Percentiles rank a stretch among this genome's conserved stretches.
Evolutionary conservation across 257 asterid species (phyloP).

Genomic region (Anisodus tanguticus): DNA sequence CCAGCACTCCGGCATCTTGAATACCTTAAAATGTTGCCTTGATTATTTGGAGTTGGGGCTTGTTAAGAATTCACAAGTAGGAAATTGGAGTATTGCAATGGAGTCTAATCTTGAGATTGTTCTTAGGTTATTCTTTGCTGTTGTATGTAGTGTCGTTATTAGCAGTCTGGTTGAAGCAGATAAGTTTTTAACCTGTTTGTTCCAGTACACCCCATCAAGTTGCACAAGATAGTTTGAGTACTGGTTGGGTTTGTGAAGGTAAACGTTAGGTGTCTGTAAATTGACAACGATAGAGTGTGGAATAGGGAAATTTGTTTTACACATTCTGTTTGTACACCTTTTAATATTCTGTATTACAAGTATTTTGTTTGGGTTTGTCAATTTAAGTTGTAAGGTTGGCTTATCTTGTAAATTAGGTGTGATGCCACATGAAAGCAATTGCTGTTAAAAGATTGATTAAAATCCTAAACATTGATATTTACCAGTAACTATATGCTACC

Average conservation of each 20-base stretch:
- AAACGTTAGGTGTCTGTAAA: conserved; percentile 7
- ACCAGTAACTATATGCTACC: background rate
- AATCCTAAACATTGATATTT: background rate
- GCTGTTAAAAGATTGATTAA: background rate
- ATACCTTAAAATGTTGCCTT: background rate
- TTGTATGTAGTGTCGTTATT: conserved; percentile 25
- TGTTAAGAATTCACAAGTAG: conserved; percentile 31
- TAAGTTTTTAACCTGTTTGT: conserved; percentile 26
- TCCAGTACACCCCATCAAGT: conserved; percentile 22
- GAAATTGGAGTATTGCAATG: background rate
- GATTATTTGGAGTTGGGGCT: conserved; percentile 12
- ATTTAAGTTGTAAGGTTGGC: background rate
- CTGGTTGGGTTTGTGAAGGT: conserved; percentile 28
- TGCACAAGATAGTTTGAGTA: conserved; percentile 12
- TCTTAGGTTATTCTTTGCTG: background rate
- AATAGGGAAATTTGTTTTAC: conserved; percentile 15
- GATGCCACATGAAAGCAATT: background rate
- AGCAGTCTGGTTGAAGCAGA: conserved; percentile 25
- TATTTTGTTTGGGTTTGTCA: conserved; percentile 15
- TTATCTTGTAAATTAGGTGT: background rate
- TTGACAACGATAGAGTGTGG: conserved; percentile 1
- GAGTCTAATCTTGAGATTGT: conserved; percentile 18
- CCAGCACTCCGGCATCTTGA: conserved; percentile 15
- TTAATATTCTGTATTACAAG: background rate
- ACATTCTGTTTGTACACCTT: background rate